Conservation (phyloP, 768 basidiomycete genomes). For the Leccinum disarticulatum region DNA sequence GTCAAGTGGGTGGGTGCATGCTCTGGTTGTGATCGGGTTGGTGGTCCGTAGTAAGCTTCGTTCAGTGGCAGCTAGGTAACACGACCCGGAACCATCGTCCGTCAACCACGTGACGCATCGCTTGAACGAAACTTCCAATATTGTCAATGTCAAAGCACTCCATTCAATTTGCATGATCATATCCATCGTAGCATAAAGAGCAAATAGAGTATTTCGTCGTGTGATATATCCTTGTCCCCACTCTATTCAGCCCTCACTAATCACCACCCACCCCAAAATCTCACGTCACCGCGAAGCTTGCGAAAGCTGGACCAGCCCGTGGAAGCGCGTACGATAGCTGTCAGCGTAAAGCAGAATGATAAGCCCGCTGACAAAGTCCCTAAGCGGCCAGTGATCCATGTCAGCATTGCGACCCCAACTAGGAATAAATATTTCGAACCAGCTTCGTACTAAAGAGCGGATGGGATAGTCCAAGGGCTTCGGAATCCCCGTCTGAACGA, state of each 20-base stretch:
- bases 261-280: neutral
- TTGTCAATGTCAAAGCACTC: neutral
- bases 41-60: neutral
- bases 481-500: constrained; percentile 85
- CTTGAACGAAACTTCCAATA: neutral
- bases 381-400: constrained; percentile 17
- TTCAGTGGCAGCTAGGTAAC: neutral
- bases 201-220: constrained; percentile 17
- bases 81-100: neutral
- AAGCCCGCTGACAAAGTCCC: constrained; percentile 53
- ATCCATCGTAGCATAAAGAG: constrained; percentile 8
- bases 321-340: constrained; percentile 43
- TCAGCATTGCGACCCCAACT: neutral
- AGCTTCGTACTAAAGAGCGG: constrained; percentile 67
- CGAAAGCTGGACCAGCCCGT: constrained; percentile 39
- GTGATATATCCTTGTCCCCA: constrained; percentile 19
- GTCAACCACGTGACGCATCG: constrained; percentile 21
- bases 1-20: constrained; percentile 20
- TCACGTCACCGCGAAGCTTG: constrained; percentile 33
- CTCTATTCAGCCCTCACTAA: neutral
- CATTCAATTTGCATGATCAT: neutral
- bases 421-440: constrained; percentile 46
- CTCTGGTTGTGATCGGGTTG: constrained; percentile 7
- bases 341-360: constrained; percentile 50
- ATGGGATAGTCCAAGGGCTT: constrained; percentile 84